Percentiles rank a stretch among this genome's conserved stretches.
Evolutionary conservation across 2,329 filamentous ascomycete genomes (phyloP).

Genomic region (Microcyclospora pomicola): DNA sequence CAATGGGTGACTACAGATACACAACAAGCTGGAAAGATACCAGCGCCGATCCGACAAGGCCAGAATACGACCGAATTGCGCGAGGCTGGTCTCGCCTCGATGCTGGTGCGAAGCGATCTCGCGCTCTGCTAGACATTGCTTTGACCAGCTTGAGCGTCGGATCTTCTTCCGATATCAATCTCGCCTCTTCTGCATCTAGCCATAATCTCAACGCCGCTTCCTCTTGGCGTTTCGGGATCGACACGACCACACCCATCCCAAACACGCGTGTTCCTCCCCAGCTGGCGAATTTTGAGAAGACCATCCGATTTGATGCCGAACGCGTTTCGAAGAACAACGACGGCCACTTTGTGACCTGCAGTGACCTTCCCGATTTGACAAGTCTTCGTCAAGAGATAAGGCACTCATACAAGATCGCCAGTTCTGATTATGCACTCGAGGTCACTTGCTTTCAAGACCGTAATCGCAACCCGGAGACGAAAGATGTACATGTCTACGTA

Average conservation of each 20-base stretch:
- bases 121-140: too few species aligned
- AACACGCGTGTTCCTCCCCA: slow-evolving; percentile 6
- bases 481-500: slow-evolving; percentile 9
- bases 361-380: slow-evolving; percentile 3
- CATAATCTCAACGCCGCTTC: slow-evolving; percentile 12
- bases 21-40: too few species aligned
- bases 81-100: too few species aligned
- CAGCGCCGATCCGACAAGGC: too few species aligned
- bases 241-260: slow-evolving; percentile 8
- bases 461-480: background rate
- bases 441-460: slow-evolving; percentile 17
- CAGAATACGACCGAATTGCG: too few species aligned
- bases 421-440: slow-evolving; percentile 19
- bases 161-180: too few species aligned
- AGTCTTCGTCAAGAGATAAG: slow-evolving; percentile 13
- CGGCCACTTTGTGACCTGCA: slow-evolving; percentile 11
- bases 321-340: slow-evolving; percentile 3
- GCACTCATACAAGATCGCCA: slow-evolving; percentile 16
- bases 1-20: slow-evolving; percentile 6
- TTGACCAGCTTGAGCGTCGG: too few species aligned
- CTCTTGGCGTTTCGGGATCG: slow-evolving; percentile 21
- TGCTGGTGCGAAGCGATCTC: too few species aligned
- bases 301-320: slow-evolving; percentile 8
- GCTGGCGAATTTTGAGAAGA: slow-evolving; percentile 9
- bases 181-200: too few species aligned